Evolutionary conservation across 139 green algal species (phyloP).

Genomic region (Chlorella ohadii): DNA sequence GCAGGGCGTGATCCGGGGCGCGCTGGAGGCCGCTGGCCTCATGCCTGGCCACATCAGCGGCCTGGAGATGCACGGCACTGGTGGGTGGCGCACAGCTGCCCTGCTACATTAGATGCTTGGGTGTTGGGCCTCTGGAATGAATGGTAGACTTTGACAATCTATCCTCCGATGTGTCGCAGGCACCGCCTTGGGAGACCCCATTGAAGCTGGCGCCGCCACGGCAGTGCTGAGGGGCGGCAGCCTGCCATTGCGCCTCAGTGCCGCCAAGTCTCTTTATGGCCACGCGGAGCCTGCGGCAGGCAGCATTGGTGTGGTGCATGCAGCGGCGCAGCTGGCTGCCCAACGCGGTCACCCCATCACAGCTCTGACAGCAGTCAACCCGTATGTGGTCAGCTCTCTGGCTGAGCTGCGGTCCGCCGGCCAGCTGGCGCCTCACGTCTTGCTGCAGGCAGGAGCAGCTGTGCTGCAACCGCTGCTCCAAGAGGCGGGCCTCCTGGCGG

Average conservation of each 20-base stretch:
- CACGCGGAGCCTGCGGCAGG: slow-evolving; percentile 84
- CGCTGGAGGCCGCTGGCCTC: slow-evolving; percentile 36
- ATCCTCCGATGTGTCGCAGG: slow-evolving; percentile 35
- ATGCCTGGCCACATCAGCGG: background rate
- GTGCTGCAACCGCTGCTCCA: background rate
- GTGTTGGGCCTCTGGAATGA: no score
- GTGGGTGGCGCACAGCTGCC: background rate
- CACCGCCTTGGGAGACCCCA: slow-evolving; percentile 89
- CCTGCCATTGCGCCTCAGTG: slow-evolving; percentile 58
- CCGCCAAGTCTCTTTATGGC: slow-evolving; percentile 74
- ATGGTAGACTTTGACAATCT: no score
- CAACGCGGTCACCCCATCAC: background rate
- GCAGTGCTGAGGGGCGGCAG: slow-evolving; percentile 3
- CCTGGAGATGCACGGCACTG: slow-evolving; percentile 81
- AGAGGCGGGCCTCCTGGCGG: background rate
- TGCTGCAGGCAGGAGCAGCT: background rate
- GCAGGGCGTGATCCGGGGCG: slow-evolving; percentile 49
- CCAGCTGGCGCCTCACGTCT: background rate
- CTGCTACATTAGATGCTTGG: no score
- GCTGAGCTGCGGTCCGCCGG: background rate
- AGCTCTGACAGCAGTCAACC: background rate
- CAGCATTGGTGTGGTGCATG: slow-evolving; percentile 58
- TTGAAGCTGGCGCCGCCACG: slow-evolving; percentile 76
- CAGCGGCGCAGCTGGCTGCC: background rate
- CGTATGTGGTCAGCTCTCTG: background rate